Conservation (phyloP, 1,284 basidiomycete genomes). For the Marasmius oreades region DNA sequence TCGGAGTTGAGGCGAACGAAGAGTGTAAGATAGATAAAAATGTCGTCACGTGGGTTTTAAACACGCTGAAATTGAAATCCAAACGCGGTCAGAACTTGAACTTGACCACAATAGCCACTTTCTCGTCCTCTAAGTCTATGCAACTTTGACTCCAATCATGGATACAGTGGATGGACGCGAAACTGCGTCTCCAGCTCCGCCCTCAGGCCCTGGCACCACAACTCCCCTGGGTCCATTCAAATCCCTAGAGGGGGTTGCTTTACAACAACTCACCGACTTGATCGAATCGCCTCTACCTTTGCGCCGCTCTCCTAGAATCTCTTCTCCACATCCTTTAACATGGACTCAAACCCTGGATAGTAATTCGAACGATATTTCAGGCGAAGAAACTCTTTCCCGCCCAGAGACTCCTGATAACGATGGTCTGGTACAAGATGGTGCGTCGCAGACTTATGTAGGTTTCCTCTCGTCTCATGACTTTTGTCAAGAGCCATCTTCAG, state of each 20-base stretch:
- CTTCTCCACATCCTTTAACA: conserved; percentile 28
- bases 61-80: neutral
- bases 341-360: conserved; percentile 18
- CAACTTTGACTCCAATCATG: neutral
- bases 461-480: conserved; percentile 9
- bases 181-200: neutral
- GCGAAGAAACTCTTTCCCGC: conserved; percentile 21
- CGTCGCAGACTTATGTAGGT: conserved; percentile 3
- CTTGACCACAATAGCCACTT: neutral
- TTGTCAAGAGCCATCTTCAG: conserved; percentile 57
- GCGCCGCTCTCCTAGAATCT: conserved; percentile 52
- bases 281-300: conserved; percentile 27
- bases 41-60: neutral
- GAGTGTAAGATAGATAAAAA: too few species aligned
- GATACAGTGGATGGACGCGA: neutral
- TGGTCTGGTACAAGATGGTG: conserved; percentile 9
- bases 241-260: conserved; percentile 52
- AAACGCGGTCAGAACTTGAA: neutral
- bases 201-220: neutral
- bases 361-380: conserved; percentile 27
- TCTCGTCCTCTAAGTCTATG: neutral
- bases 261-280: conserved; percentile 24
- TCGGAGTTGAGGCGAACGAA: too few species aligned
- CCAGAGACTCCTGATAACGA: conserved; percentile 14
- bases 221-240: conserved; percentile 36